Conservation (phyloP, 2,329 filamentous ascomycete genomes). For the Proliferodiscus dingleyae region DNA sequence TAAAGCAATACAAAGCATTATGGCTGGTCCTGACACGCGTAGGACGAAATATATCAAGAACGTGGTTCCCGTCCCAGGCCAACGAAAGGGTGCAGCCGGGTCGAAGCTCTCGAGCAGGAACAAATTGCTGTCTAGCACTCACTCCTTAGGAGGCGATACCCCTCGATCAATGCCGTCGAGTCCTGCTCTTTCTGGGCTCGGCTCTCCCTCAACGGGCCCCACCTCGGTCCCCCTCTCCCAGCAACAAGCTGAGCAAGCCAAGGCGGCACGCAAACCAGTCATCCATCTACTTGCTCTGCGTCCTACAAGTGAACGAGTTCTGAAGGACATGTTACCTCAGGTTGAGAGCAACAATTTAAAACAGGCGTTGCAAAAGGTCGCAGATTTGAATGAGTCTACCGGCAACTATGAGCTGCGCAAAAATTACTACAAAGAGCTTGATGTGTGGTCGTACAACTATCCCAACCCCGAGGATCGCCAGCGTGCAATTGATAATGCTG, state of each 20-base stretch:
- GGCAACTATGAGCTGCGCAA: constrained; percentile 54
- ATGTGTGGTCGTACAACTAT: constrained; percentile 60
- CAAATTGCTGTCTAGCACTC: constrained; percentile 24
- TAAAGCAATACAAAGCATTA: constrained; percentile 17
- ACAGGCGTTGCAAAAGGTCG: constrained; percentile 52
- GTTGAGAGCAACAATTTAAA: constrained; percentile 46
- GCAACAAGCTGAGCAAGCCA: constrained; percentile 47
- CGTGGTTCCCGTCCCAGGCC: constrained; percentile 19
- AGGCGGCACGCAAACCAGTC: constrained; percentile 47
- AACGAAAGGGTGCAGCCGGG: constrained; percentile 18
- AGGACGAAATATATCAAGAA: constrained; percentile 38
- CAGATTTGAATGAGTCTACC: constrained; percentile 43
- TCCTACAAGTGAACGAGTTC: constrained; percentile 45
- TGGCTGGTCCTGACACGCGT: constrained; percentile 28
- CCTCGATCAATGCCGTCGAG: constrained; percentile 46
- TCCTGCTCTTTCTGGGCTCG: constrained; percentile 49
- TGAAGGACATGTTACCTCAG: constrained; percentile 48
- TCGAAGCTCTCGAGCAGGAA: no score
- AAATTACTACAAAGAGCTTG: constrained; percentile 57
- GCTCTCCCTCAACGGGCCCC: constrained; percentile 48
- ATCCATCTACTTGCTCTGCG: constrained; percentile 57
- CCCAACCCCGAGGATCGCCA: constrained; percentile 50
- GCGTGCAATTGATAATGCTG: constrained; percentile 55
- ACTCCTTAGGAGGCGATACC: constrained; percentile 20
- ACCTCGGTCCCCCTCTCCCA: constrained; percentile 48